Evolutionary conservation across 2,329 filamentous ascomycete genomes (phyloP).

Genomic region (Fusarium humuli): DNA sequence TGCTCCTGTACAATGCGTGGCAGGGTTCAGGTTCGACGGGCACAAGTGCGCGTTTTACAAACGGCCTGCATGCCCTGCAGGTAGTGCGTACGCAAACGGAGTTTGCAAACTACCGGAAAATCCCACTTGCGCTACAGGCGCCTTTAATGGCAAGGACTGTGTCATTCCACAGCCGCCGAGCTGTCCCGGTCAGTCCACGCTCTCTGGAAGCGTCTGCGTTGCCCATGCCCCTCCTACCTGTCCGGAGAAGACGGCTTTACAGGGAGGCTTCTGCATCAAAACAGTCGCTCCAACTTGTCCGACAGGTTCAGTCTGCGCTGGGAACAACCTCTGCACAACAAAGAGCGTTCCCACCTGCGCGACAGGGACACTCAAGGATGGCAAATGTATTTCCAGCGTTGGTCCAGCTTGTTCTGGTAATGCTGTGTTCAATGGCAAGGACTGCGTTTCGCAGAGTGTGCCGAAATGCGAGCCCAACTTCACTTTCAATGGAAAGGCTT

Average conservation of each 20-base stretch:
- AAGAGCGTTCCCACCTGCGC: not conserved
- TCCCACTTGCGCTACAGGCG: not conserved
- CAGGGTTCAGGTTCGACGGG: not conserved
- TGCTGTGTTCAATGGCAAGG: not conserved
- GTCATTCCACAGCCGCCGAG: not conserved
- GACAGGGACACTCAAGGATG: not conserved
- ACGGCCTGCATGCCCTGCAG: not conserved
- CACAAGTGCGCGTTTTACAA: not conserved
- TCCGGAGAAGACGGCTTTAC: not conserved
- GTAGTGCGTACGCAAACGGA: not conserved
- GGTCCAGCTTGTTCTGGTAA: not conserved
- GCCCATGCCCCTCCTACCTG: not conserved
- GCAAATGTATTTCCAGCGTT: not conserved
- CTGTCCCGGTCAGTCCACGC: not conserved
- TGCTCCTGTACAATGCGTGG: not conserved
- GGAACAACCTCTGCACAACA: not conserved
- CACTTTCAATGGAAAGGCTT: not conserved
- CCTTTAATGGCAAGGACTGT: not conserved
- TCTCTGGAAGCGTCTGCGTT: not conserved
- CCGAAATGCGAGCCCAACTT: not conserved
- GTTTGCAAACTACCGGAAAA: not conserved
- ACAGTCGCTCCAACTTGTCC: not conserved
- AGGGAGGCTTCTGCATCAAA: not conserved
- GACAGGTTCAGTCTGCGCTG: not conserved
- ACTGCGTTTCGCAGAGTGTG: not conserved